Evolutionary conservation across 2,329 filamentous ascomycete genomes (phyloP).

Genomic region (Pseudopyrenochaeta lycopersici): DNA sequence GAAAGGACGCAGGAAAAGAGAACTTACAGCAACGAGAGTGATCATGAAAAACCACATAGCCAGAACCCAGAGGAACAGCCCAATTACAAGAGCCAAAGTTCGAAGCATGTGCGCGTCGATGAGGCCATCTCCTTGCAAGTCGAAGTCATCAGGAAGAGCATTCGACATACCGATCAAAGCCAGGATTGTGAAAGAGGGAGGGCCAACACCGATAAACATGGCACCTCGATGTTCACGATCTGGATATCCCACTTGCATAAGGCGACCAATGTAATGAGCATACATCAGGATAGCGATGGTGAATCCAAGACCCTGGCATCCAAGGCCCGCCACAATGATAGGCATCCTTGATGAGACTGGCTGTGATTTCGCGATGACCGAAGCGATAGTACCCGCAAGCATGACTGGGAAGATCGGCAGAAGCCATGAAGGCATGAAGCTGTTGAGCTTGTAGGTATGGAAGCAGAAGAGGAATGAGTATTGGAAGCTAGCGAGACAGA

Average conservation of each 20-base stretch:
- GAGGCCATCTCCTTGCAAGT: constrained; percentile 57
- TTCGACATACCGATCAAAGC: constrained; percentile 74
- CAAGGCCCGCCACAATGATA: constrained; percentile 72
- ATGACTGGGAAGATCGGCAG: constrained; percentile 79
- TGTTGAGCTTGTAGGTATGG: constrained; percentile 67
- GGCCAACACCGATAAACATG: constrained; percentile 80
- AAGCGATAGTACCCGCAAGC: constrained; percentile 75
- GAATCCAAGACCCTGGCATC: constrained; percentile 75
- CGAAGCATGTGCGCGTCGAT: constrained; percentile 56
- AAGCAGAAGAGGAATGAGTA: constrained; percentile 73
- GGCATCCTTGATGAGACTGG: constrained; percentile 65
- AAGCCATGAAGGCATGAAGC: constrained; percentile 79
- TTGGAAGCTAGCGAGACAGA: constrained; percentile 52
- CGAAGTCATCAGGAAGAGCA: constrained; percentile 58
- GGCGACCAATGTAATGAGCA: constrained; percentile 73
- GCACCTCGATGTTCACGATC: constrained; percentile 71
- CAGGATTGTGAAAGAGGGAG: constrained; percentile 75
- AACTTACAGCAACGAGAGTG: constrained; percentile 50
- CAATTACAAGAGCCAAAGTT: constrained; percentile 58
- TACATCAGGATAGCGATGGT: constrained; percentile 77
- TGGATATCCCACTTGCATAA: constrained; percentile 74
- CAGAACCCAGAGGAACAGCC: constrained; percentile 72
- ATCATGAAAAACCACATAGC: constrained; percentile 65
- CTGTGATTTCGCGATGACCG: constrained; percentile 70
- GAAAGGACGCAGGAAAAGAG: constrained; percentile 19